Evolutionary conservation across 257 asterid species (phyloP).

Genomic region (Solanum habrochaites): DNA sequence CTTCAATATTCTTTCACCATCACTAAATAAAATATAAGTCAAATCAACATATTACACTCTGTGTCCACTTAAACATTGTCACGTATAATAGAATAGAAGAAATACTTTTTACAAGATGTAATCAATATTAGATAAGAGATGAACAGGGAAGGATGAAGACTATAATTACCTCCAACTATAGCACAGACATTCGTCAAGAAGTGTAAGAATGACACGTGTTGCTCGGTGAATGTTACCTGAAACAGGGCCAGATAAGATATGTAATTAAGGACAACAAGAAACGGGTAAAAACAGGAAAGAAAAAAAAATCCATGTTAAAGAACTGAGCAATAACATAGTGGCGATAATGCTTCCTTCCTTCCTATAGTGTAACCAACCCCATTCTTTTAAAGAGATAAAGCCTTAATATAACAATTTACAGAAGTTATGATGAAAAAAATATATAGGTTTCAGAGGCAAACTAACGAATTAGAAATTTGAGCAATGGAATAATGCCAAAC

Average conservation of each 20-base stretch:
- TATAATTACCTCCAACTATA: conserved; percentile 69
- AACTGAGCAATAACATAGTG: not conserved
- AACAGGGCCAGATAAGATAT: not conserved
- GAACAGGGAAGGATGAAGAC: not conserved
- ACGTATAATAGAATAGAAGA: not conserved
- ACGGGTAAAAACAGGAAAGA: not conserved
- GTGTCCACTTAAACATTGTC: not conserved
- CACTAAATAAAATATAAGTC: not conserved
- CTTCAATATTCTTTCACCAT: not conserved
- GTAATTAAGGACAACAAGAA: not conserved
- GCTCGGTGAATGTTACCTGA: conserved; percentile 81
- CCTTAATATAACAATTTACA: not conserved
- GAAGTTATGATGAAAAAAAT: not conserved
- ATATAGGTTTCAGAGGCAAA: not conserved
- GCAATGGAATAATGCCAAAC: conserved; percentile 13
- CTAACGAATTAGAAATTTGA: not conserved
- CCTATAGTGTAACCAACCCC: not conserved
- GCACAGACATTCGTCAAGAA: conserved; percentile 94
- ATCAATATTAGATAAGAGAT: not conserved
- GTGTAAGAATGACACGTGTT: conserved; percentile 74
- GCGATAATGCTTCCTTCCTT: not conserved
- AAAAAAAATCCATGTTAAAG: not conserved
- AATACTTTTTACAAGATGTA: not conserved
- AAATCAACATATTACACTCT: not conserved
- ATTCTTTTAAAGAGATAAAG: not conserved